Conservation (phyloP, 805 yeast species). For the Candida berthetii region DNA sequence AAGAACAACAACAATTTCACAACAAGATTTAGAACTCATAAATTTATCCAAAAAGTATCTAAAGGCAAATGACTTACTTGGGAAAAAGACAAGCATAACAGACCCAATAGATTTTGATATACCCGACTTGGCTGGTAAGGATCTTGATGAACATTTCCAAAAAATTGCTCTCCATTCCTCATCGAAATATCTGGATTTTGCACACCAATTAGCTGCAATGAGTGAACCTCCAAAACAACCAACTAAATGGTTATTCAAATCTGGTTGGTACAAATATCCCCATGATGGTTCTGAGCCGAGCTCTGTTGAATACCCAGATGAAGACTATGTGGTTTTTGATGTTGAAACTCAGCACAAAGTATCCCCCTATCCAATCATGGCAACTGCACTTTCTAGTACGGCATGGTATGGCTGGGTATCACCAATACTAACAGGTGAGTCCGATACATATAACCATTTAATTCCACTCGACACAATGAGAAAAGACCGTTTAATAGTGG, state of each 20-base stretch:
- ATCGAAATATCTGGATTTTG: slow-evolving; percentile 52
- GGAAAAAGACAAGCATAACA: slow-evolving; percentile 59
- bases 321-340: slow-evolving; percentile 74
- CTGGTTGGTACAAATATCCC: slow-evolving; percentile 83
- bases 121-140: slow-evolving; percentile 68
- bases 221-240: slow-evolving; percentile 38
- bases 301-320: slow-evolving; percentile 62
- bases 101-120: slow-evolving; percentile 55
- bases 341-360: slow-evolving; percentile 80
- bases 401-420: slow-evolving; percentile 98
- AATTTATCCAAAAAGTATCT: slow-evolving; percentile 58
- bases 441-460: slow-evolving; percentile 45
- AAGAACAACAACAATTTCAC: not conserved
- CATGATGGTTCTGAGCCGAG: slow-evolving; percentile 44
- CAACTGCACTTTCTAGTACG: slow-evolving; percentile 64
- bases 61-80: slow-evolving; percentile 56
- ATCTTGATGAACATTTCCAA: slow-evolving; percentile 82
- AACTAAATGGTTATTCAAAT: slow-evolving; percentile 42
- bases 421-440: slow-evolving; percentile 63
- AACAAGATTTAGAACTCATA: slow-evolving; percentile 23
- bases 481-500: slow-evolving; percentile 59
- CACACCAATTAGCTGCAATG: slow-evolving; percentile 33
- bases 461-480: slow-evolving; percentile 61
- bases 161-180: slow-evolving; percentile 54
- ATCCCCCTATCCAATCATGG: slow-evolving; percentile 71